Conservation (phyloP, 2,329 filamentous ascomycete species). For the Juglanconis oblonga region DNA sequence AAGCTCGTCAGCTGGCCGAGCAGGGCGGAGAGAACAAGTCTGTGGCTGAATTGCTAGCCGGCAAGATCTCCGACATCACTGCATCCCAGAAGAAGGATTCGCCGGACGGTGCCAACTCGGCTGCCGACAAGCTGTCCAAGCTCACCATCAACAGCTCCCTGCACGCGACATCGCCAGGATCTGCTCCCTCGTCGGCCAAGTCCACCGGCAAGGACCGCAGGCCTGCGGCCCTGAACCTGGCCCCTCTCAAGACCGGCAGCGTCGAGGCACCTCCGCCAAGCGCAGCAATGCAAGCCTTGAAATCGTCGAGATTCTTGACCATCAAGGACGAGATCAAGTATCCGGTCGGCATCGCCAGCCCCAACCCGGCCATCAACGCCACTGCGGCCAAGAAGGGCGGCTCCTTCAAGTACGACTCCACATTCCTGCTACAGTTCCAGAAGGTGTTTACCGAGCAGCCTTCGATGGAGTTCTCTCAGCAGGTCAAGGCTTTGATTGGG, state of each 20-base stretch:
- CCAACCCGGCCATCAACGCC: conserved; percentile 85
- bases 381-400: conserved; percentile 75
- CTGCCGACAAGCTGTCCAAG: conserved; percentile 48
- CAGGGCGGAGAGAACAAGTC: conserved; percentile 45
- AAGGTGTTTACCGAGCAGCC: conserved; percentile 95
- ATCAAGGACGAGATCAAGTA: conserved; percentile 78
- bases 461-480: conserved; percentile 86
- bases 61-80: conserved; percentile 35
- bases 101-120: conserved; percentile 27
- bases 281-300: conserved; percentile 87
- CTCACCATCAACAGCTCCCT: conserved; percentile 41
- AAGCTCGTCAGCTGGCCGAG: conserved; percentile 49
- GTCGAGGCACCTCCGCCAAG: conserved; percentile 91
- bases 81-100: conserved; percentile 43
- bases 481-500: conserved; percentile 83
- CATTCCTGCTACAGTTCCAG: conserved; percentile 95
- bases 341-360: conserved; percentile 78
- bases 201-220: conserved; percentile 60
- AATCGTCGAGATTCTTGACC: conserved; percentile 84
- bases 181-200: conserved; percentile 33
- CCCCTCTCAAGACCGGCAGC: conserved; percentile 75
- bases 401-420: conserved; percentile 90
- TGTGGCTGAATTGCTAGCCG: conserved; percentile 50
- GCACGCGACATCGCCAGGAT: conserved; percentile 6
- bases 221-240: conserved; percentile 84